Percentiles rank a stretch among this genome's conserved stretches.
These are phyloP conservation scores for Boletus albobrunnescens DNA, from an alignment of 1,284 basidiomycete genomes.

Conservation along the genomic window DNA sequence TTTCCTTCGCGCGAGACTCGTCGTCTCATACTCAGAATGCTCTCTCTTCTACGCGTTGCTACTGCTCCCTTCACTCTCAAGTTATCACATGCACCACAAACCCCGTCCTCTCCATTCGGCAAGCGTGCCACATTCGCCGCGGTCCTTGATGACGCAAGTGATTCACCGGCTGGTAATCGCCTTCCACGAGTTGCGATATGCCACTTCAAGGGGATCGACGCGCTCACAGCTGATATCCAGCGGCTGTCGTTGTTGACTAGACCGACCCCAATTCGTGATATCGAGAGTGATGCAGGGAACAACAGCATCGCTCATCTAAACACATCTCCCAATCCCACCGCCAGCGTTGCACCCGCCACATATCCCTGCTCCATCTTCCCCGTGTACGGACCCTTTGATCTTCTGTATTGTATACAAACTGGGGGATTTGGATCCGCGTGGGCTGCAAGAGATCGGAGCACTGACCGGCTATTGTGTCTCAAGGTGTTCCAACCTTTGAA, in stretches of 20 bases:
- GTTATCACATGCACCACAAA: slow-evolving; percentile 1
- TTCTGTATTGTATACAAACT: slow-evolving; percentile 16
- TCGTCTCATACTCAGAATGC: slow-evolving; percentile 12
- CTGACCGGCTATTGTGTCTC: slow-evolving; percentile 27
- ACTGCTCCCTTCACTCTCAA: slow-evolving; percentile 7
- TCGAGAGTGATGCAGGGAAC: neutral
- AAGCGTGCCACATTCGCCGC: slow-evolving; percentile 9
- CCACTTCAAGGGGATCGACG: neutral
- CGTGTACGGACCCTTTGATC: slow-evolving; percentile 27
- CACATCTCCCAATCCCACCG: neutral
- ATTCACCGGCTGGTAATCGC: neutral
- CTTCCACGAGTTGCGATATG: neutral
- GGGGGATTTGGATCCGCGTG: slow-evolving; percentile 23
- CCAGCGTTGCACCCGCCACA: neutral
- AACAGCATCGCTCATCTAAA: neutral
- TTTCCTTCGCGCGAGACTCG: neutral
- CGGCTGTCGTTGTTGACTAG: neutral
- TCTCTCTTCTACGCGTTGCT: slow-evolving; percentile 7
- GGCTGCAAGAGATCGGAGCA: slow-evolving; percentile 24
- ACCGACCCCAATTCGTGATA: neutral
- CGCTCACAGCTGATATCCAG: neutral
- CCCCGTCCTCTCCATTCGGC: slow-evolving; percentile 1
- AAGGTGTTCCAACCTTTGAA: slow-evolving; percentile 20
- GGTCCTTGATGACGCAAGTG: slow-evolving; percentile 4
- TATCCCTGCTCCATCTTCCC: slow-evolving; percentile 14